These are phyloP conservation scores for Panaeolus papilionaceus DNA, from an alignment of 768 basidiomycete species.

Conservation along the genomic window DNA sequence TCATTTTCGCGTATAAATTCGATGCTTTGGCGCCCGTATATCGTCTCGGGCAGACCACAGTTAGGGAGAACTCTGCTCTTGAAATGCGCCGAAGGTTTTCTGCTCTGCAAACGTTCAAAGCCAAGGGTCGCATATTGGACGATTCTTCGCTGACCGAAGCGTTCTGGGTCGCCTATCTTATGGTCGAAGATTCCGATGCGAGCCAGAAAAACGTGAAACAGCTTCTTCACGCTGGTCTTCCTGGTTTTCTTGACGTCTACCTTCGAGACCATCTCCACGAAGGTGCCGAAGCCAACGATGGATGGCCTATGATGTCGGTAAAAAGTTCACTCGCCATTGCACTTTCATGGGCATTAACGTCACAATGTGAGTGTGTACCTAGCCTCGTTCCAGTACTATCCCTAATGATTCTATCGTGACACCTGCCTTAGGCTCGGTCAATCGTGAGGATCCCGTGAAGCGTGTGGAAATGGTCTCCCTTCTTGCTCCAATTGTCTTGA, in stretches of 20 bases:
- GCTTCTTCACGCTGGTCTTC: slow-evolving; percentile 49
- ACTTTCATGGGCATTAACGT: slow-evolving; percentile 54
- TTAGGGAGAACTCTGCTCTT: slow-evolving; percentile 39
- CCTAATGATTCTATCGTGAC: slow-evolving; percentile 16
- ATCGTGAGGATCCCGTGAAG: slow-evolving; percentile 38
- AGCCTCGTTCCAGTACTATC: slow-evolving; percentile 11
- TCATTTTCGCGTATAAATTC: slow-evolving; percentile 54
- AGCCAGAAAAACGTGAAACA: slow-evolving; percentile 53
- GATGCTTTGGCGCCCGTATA: slow-evolving; percentile 49
- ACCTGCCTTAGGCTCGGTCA: slow-evolving; percentile 34
- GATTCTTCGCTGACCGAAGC: slow-evolving; percentile 46
- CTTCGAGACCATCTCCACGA: slow-evolving; percentile 46
- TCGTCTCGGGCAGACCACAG: slow-evolving; percentile 39
- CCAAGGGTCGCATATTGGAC: slow-evolving; percentile 34
- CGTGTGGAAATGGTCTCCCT: slow-evolving; percentile 40
- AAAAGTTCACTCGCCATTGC: slow-evolving; percentile 52
- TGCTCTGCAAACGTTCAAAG: slow-evolving; percentile 52
- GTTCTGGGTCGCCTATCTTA: slow-evolving; percentile 59
- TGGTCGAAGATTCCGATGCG: slow-evolving; percentile 61
- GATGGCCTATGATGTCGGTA: slow-evolving; percentile 57
- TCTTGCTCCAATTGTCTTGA: slow-evolving; percentile 53
- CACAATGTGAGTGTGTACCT: slow-evolving; percentile 37
- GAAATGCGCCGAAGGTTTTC: slow-evolving; percentile 54
- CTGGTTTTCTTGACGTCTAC: slow-evolving; percentile 45
- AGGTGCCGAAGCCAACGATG: slow-evolving; percentile 42